Evolutionary conservation across 805 yeast genomes (phyloP).

Genomic region (Kodamaea laetipori): DNA sequence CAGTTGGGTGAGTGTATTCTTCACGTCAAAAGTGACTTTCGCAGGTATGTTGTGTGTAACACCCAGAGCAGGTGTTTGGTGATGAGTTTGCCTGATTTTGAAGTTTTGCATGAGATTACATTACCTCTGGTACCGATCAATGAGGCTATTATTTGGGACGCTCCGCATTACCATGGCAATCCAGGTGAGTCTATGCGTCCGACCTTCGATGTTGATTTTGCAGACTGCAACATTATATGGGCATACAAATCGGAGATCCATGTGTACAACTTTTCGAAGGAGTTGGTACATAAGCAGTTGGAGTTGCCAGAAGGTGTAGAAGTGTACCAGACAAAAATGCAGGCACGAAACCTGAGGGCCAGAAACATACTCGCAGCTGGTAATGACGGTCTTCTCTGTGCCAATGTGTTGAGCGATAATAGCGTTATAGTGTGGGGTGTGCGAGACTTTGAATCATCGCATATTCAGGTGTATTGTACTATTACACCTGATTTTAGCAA

Average conservation of each 20-base stretch:
- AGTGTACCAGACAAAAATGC: slow-evolving; percentile 21
- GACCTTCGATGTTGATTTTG: slow-evolving; percentile 35
- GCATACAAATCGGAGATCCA: slow-evolving; percentile 22
- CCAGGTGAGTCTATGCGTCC: slow-evolving; percentile 13
- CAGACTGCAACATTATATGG: slow-evolving; percentile 31
- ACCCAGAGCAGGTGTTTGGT: slow-evolving; percentile 20
- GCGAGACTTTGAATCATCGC: slow-evolving; percentile 25
- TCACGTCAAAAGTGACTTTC: slow-evolving; percentile 32
- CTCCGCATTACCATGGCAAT: slow-evolving; percentile 12
- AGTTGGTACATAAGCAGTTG: slow-evolving; percentile 5
- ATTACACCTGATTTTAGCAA: slow-evolving; percentile 28
- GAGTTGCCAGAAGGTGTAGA: slow-evolving; percentile 12
- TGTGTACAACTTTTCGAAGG: slow-evolving; percentile 24
- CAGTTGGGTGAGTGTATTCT: slow-evolving; percentile 18
- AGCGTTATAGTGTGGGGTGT: slow-evolving; percentile 46
- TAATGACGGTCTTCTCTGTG: slow-evolving; percentile 43
- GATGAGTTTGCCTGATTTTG: slow-evolving; percentile 19
- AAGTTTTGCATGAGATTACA: slow-evolving; percentile 13
- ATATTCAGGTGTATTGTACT: slow-evolving; percentile 18
- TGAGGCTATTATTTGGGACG: slow-evolving; percentile 12
- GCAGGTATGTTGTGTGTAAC: slow-evolving; percentile 23
- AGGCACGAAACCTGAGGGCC: slow-evolving; percentile 19
- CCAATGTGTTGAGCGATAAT: slow-evolving; percentile 42
- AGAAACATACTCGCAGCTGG: slow-evolving; percentile 23
- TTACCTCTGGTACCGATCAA: slow-evolving; percentile 19